Base-by-base conservation (phyloP, 805 yeast species). In the Nematodospora valgi region DNA sequence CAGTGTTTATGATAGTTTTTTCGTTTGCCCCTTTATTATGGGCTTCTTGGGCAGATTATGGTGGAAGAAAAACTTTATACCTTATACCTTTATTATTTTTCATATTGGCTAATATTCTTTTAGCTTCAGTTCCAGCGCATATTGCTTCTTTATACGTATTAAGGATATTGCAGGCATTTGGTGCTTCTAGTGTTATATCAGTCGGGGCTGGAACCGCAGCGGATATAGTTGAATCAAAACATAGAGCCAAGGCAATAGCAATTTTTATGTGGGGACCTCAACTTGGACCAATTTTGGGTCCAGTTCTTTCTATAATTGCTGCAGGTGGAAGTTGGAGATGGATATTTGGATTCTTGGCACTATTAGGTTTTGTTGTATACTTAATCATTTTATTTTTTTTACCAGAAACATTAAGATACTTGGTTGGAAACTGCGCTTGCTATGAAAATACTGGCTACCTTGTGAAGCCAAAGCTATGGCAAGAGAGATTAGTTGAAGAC, bases 21-120 rank as follows among this genome's bases (percentile, higher is more conserved):
- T 76, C 80, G 1, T 49, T 77, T 16, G 72, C 77, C 0, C 83
- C 82, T 1, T 46, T 77, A 32, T 40, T 76, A 11, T 76, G 80
- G 78, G 80, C 80, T 1, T 52, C 70, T 3, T 61, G 65, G 54
- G 76, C 81, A 4, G 83, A 77, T 45, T 53, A 58, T 38, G 75
- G 76, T 3, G 82, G 82, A 4, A 43, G 69, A 21, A 54, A 60
- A 38, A 49, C 52, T 2, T 43, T 60, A 23, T 58, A 58, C 27
- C 25, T 58, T 13, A 32, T 52, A 1, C 58, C 67, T 0, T 41
- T 60, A 15, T 28, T 48, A 2, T 31, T 62, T 5, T 62, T 49
- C 36, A 43, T 56, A 6, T 16, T 52, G 4, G 51, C 68, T 1
- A 59, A 56, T 32, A 34, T 60, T 13, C 40, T 62, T 11, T 41